phyloP scores from a whole-genome alignment of 345 rosid species.

The Arabidopsis arenosa region DNA sequence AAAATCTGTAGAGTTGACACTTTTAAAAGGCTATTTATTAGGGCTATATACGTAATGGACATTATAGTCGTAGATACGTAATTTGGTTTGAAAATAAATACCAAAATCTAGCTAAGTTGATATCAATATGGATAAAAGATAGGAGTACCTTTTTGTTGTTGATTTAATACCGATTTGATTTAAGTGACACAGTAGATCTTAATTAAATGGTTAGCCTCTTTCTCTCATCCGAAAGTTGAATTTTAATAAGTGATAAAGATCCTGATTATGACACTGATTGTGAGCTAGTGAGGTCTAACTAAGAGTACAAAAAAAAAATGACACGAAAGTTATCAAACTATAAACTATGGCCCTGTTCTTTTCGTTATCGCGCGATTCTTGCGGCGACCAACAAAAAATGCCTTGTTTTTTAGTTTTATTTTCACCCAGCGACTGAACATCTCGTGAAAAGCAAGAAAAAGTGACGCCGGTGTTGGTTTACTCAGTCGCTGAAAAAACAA shows the following conservation, averaged over 20 bases:
- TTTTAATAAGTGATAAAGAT: no score
- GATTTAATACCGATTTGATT: not conserved
- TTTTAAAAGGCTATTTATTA: not conserved
- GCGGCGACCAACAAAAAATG: no score
- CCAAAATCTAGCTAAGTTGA: not conserved
- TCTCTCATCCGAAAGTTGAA: no score
- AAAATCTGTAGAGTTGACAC: not conserved
- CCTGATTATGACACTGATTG: not conserved
- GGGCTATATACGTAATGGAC: not conserved
- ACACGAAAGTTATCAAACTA: not conserved
- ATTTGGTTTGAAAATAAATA: not conserved
- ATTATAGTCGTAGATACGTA: not conserved
- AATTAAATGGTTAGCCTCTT: not conserved
- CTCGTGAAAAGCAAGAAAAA: no score
- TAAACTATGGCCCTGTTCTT: not conserved
- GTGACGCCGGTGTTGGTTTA: no score
- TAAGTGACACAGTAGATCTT: not conserved
- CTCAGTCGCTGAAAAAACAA: no score
- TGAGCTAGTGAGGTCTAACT: not conserved
- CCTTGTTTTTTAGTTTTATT: no score
- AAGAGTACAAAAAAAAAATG: not conserved
- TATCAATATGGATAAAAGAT: not conserved
- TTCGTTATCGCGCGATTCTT: no score
- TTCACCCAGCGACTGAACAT: no score
- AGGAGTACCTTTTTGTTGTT: not conserved